A percentile compares a stretch with the other conserved stretches of the same genome.
phyloP scores from a whole-genome alignment of 2,329 filamentous ascomycete genomes.

The Calonectria naviculata region DNA sequence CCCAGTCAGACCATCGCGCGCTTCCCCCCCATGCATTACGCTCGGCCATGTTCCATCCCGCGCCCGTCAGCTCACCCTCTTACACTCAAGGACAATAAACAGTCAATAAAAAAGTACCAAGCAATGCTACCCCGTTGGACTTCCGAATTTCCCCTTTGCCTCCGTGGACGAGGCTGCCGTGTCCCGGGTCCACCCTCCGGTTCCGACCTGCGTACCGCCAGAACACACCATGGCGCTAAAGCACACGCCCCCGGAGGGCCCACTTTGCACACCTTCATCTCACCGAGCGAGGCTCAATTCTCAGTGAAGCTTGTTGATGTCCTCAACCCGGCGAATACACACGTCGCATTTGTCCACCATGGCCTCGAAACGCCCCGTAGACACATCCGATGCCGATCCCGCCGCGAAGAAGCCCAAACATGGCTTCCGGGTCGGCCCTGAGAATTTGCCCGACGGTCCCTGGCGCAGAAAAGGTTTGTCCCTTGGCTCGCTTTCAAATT shows the following conservation, averaged over 20 bases:
- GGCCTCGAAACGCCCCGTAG: conserved; percentile 46
- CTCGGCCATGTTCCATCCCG: background rate
- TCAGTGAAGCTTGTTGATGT: conserved; percentile 24
- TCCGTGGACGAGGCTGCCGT: background rate
- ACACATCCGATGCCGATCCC: conserved; percentile 44
- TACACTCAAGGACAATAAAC: background rate
- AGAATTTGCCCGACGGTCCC: conserved; percentile 89
- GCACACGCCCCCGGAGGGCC: conserved; percentile 1
- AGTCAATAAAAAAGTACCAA: background rate
- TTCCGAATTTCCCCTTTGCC: conserved; percentile 16
- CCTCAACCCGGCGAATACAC: conserved; percentile 15
- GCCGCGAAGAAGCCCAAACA: conserved; percentile 67
- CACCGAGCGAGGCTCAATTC: conserved; percentile 20
- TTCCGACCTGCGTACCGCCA: background rate
- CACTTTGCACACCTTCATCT: conserved; percentile 12
- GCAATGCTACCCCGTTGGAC: background rate
- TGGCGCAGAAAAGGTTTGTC: conserved; percentile 79
- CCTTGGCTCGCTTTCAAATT: conserved; percentile 16
- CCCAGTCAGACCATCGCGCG: conserved; percentile 17
- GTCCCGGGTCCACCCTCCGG: background rate
- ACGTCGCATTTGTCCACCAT: conserved; percentile 32
- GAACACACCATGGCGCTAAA: background rate
- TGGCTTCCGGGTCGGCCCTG: conserved; percentile 88
- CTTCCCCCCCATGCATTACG: background rate
- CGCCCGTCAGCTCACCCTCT: background rate